Base-by-base conservation (phyloP, 352 stramenopile species). In the Phytopythium sindhum region DNA sequence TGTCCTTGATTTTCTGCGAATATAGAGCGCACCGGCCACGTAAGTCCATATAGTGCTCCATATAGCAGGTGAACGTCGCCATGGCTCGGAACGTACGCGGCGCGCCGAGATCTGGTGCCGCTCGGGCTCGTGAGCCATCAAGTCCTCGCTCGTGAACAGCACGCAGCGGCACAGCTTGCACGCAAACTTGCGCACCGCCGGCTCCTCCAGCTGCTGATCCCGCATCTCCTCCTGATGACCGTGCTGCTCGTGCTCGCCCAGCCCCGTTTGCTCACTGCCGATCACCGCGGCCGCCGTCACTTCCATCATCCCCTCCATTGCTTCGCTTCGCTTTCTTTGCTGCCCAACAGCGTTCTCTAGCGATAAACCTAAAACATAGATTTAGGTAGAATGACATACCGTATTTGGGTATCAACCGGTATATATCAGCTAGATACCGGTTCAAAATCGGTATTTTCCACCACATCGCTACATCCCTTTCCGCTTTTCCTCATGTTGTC, bases 151-250 rank as follows among this genome's bases (percentile, higher is more conserved):
- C 50, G 72, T 88, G 69, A 93, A 93, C 24, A 91, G 63, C 57
- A 88, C 65, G 53, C 67, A 69, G 53, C 84, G 82, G 70, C 84
- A 93, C 58, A 88, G 77, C 60, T 83, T 88, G 72, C 84, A 93
- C 48, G 83, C 80, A 64, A 80, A 93, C 65, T 74, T 69, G 37
- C 58, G 70, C 33, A 50, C 56, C 5, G 2, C 39, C 47, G 11
- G 50, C 50, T 31, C 31, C 26, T 57, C n/a, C 3, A 55, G 52
- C 24, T 50, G 10, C n/a, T 64, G 21, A 60, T 41, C 6, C 62
- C 41, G n/a, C 9, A 67, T 47, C 55, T 70, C 48, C 48, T 63
- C 57, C 61, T 62, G 48, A 41, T 66, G 26, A 57, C 62, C 55
- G 35, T 47, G 56, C 33, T 60, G 57, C 19, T 57, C 58, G 33